A percentile compares a stretch with the other conserved stretches of the same genome.
These are phyloP conservation scores for Protomyces inouyei DNA, from an alignment of 1,139 yeast genomes.

Conservation along the genomic window DNA sequence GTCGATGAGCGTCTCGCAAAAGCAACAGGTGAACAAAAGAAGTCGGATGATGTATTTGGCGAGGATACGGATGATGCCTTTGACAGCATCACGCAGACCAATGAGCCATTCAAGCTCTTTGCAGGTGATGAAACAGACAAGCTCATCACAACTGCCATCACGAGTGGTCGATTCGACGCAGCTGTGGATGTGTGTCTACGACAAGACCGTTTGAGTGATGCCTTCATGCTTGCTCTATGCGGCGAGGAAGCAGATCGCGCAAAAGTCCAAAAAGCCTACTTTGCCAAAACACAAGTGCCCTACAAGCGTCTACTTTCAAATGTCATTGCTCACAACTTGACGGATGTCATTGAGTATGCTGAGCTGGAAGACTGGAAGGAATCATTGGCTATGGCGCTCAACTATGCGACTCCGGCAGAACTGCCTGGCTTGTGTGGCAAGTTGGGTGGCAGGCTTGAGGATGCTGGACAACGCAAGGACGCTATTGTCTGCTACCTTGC, in stretches of 20 bases:
- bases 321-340: constrained; percentile 54
- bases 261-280: constrained; percentile 67
- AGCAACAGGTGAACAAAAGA: constrained; percentile 24
- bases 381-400: constrained; percentile 63
- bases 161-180: constrained; percentile 57
- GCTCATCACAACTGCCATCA: constrained; percentile 53
- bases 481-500: constrained; percentile 77
- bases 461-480: constrained; percentile 42
- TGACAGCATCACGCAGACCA: constrained; percentile 41
- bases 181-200: constrained; percentile 69
- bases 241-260: constrained; percentile 55
- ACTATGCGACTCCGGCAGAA: constrained; percentile 49
- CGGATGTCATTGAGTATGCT: constrained; percentile 73
- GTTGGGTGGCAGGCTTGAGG: constrained; percentile 64
- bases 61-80: constrained; percentile 41
- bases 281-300: constrained; percentile 53
- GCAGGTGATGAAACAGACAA: constrained; percentile 44
- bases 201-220: constrained; percentile 65
- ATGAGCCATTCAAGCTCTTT: neutral
- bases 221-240: constrained; percentile 72
- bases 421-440: constrained; percentile 56
- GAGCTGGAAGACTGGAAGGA: constrained; percentile 79
- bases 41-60: neutral
- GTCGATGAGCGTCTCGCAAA: constrained; percentile 31
- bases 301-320: constrained; percentile 65